Evolutionary conservation across 139 green algal genomes (phyloP), one percentile per base, ranked within the genome.

Genomic region (Astrephomene gubernaculifera): DNA sequence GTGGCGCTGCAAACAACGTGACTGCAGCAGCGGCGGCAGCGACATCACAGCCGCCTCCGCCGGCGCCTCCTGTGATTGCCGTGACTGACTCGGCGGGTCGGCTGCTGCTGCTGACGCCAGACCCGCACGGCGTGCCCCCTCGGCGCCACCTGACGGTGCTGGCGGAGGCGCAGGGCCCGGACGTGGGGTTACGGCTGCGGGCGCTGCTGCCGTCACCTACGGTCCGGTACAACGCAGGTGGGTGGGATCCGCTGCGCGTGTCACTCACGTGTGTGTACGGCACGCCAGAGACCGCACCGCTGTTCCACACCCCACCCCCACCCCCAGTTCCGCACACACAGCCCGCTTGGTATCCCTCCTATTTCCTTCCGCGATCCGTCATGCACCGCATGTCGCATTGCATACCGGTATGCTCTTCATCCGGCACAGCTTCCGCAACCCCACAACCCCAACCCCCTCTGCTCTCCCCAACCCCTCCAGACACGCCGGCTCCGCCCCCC

Each of bases 21-120:
- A 2, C 64, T 44, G 31, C 64, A 31, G 52, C 73, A 53, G 52
- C 49, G 53, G 73, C 29, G 27, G 49, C n/a, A n/a, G n/a, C n/a
- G n/a, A n/a, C n/a, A n/a, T n/a, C n/a, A n/a, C n/a, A 44, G 29
- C 29, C n/a, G 31, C 17, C 33, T 52, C 53, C 5, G 35, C 6
- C 33, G 33, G 49, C n/a, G 57, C 12, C 57, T 29, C 38, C 43
- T 2, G 60, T 84, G 31, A 22, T 84, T 2, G 78, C 78, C 5
- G 78, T 31, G 4, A 52, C 43, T 14, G 78, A 78, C 3, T 9
- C 12, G 4, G 43, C 4, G 25, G 79, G 79, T 19, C 45, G 36
- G 12, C 3, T 76, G 45, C 25, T 86, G 65, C 65, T 86, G 52
- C 79, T 86, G 35, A 19, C 25, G 9, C 79, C 79, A 25, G 65